These are phyloP conservation scores for Pseudohyphozyma bogoriensis DNA, from an alignment of 768 basidiomycete species.

Conservation along the genomic window DNA sequence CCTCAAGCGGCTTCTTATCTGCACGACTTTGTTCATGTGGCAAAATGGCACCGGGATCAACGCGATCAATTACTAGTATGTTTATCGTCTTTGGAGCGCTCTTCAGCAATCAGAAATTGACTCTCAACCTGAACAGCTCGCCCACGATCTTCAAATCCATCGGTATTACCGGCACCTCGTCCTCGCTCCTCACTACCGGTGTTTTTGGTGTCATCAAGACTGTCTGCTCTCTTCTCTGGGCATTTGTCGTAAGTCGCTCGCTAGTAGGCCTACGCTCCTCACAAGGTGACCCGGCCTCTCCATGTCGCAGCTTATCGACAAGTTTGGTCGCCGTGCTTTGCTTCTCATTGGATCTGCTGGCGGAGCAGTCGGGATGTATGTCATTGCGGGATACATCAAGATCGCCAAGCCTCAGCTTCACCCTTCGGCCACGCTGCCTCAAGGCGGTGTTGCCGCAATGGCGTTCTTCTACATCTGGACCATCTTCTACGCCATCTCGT, in stretches of 20 bases:
- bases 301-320: too few species aligned
- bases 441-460: conserved; percentile 31
- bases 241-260: conserved; percentile 37
- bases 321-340: conserved; percentile 25
- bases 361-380: conserved; percentile 42
- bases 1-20: conserved; percentile 40
- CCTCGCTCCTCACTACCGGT: conserved; percentile 37
- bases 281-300: too few species aligned
- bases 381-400: conserved; percentile 34
- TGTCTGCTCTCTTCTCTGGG: conserved; percentile 38
- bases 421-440: conserved; percentile 20
- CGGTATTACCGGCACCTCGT: conserved; percentile 26
- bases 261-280: too few species aligned
- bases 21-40: conserved; percentile 42
- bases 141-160: conserved; percentile 45
- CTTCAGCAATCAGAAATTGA: too few species aligned
- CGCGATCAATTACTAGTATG: too few species aligned
- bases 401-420: conserved; percentile 32
- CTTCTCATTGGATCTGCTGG: conserved; percentile 43
- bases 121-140: conserved; percentile 40
- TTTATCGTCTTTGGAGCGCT: too few species aligned
- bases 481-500: conserved; percentile 31
- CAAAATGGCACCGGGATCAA: conserved; percentile 44
- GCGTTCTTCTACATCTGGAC: conserved; percentile 32
- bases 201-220: conserved; percentile 47